These are phyloP conservation scores for Dryadomyces quercivorus DNA, from an alignment of 2,329 filamentous ascomycete species.

Conservation along the genomic window DNA sequence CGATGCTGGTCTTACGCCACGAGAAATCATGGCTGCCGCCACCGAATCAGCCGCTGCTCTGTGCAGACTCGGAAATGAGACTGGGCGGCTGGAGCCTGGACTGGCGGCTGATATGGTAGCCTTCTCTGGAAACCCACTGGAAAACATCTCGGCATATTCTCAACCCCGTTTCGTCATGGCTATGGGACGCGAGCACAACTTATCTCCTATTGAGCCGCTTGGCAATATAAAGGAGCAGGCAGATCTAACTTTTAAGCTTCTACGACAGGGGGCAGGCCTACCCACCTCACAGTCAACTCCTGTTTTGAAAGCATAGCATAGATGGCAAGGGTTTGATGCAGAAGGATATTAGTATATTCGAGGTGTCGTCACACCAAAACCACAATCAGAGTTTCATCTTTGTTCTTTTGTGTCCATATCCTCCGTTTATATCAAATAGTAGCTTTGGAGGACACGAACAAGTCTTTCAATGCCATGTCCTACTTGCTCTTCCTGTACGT, in stretches of 20 bases:
- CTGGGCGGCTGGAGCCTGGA: constrained; percentile 6
- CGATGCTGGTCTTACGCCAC: constrained; percentile 7
- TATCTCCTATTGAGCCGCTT: constrained; percentile 1
- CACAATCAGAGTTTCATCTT: too few species aligned
- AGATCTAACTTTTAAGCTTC: constrained; percentile 3
- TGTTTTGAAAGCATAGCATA: neutral
- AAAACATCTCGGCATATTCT: constrained; percentile 2
- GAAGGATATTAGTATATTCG: too few species aligned
- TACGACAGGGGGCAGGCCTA: constrained; percentile 4
- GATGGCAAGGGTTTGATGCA: neutral
- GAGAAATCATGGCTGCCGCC: constrained; percentile 6
- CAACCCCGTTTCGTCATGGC: constrained; percentile 7
- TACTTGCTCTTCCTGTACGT: constrained; percentile 10
- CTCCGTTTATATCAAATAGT: neutral
- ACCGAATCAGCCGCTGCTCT: constrained; percentile 6
- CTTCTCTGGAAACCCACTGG: constrained; percentile 7
- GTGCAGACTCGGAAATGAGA: constrained; percentile 6
- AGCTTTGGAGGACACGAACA: neutral
- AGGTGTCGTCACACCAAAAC: too few species aligned
- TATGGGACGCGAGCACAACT: constrained; percentile 2
- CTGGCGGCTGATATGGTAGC: constrained; percentile 7
- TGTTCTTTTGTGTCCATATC: too few species aligned
- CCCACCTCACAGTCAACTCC: neutral
- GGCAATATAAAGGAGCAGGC: constrained; percentile 6
- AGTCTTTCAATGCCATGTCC: constrained; percentile 8